Evolutionary conservation across 2,329 filamentous ascomycete genomes (phyloP).

Genomic region (Penicillium expansum): DNA sequence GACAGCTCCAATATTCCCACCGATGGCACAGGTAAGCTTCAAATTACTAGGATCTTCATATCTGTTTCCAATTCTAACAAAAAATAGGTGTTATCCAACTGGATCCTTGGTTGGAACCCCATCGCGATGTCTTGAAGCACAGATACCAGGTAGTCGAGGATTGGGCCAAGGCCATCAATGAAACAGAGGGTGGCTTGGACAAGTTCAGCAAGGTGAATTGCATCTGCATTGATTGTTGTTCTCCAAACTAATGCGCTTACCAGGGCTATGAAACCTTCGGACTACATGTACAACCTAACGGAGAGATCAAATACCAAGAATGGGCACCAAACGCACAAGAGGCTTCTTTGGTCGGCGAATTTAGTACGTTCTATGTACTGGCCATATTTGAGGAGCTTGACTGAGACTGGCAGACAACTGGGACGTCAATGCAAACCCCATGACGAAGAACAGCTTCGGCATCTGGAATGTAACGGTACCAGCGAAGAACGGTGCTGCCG

Average conservation of each 20-base stretch:
- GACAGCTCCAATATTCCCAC: conserved; percentile 8
- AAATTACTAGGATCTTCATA: neutral
- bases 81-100: conserved; percentile 74
- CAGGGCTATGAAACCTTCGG: conserved; percentile 86
- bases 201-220: conserved; percentile 76
- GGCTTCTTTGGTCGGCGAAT: conserved; percentile 88
- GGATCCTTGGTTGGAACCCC: conserved; percentile 87
- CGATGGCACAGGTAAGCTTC: conserved; percentile 23
- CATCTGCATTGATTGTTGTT: neutral
- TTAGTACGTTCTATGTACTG: conserved; percentile 63
- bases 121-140: conserved; percentile 70
- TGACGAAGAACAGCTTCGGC: conserved; percentile 82
- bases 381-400: conserved; percentile 10
- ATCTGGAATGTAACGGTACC: conserved; percentile 82
- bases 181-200: conserved; percentile 82
- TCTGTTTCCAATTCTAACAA: neutral
- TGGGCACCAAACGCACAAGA: conserved; percentile 89
- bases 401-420: conserved; percentile 66
- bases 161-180: conserved; percentile 82
- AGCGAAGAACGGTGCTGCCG: conserved; percentile 68
- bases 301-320: conserved; percentile 87
- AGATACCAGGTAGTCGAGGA: conserved; percentile 76
- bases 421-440: conserved; percentile 77
- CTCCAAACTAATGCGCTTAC: neutral
- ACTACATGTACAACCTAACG: conserved; percentile 75